Evolutionary conservation across 306 rosid genomes (phyloP), one percentile per base, ranked within the genome.

Genomic region (Sesbania bispinosa): DNA sequence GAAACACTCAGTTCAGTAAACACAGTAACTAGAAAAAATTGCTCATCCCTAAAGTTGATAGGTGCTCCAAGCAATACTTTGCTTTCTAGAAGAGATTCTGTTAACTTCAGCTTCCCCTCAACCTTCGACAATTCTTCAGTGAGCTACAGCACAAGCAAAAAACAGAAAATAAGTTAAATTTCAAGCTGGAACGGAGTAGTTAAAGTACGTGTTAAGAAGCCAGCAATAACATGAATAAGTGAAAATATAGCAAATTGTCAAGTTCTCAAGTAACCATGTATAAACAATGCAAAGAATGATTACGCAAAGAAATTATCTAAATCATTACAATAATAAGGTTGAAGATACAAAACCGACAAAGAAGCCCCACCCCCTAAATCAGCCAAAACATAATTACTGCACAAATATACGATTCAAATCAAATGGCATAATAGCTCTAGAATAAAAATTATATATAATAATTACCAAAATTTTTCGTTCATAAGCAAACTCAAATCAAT

Each of bases 51-150:
- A 16, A 64, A 62, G 47, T 61, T 50, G 66, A 77, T 35, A 75
- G 16, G 47, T 79, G 82, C 46, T 71, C 45, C 41, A 74, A 62
- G 24, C 21, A 69, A 61, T 89, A 95, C 99, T 80, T 85, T 95
- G 99, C 89, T 89, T 82, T 95, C 97, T 42, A 95, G 90, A 77
- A 91, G 93, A 71, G 97, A 89, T 78, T 95, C 99, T 10, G 97
- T 89, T 75, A 95, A 78, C 78, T 95, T 95, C 67, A 95, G 86
- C 87, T 91, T 95, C 85, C 82, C 96, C 13, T 88, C 97, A 27
- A 88, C 97, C 89, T 79, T 95, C 0, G 90, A 85, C 70, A 95
- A 78, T 72, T 95, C 97, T 35, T 91, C 99, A 36, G 96, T 95
- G 67, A 95, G 93, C 99, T 95, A 72, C 62, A 82, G 69, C 23